Evolutionary conservation across 2,329 filamentous ascomycete species (phyloP), one percentile per base, ranked within the genome.

Genomic region (Samsoniella hepiali): DNA sequence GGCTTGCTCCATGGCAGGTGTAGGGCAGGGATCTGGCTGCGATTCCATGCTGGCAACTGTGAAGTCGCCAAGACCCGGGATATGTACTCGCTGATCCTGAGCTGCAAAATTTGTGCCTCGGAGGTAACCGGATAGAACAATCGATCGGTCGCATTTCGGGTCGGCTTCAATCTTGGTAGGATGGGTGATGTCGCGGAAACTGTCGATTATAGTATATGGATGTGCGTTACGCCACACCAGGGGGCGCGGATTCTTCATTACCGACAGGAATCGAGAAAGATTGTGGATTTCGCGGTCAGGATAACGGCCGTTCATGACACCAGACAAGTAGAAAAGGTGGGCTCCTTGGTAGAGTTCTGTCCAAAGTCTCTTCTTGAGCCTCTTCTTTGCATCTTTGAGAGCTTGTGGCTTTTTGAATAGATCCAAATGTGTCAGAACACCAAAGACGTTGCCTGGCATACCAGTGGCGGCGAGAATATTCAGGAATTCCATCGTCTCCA

Each of bases 401-500:
- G 91, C 89, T 70, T 96, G 93, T 63, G 95, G 94, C 72, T 97
- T 98, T 72, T 89, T 87, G 81, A 99, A 99, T 15, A 99, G 81
- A 74, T 99, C 95, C 65, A 99, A 82, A 80, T 99, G 96, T 17
- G 95, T 98, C 51, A 99, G 84, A 63, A 99, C 93, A 59, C 95
- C 95, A 73, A 99, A 98, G 44, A 99, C 93, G 71, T 99, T 99
- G 68, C 95, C 94, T 0, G 96, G 95, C 94, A 99, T 98, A 75
- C 95, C 95, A 36, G 91, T 96, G 2, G 92, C 87, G n/a, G 91
- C 90, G 58, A 99, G 81, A 22, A 97, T 88, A 70, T 97, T 98
- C 72, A 99, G 80, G 66, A 99, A 99, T 77, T 99, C 95, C 95
- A 99, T 99, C 0, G 95, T 99, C 82, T 99, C 95, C 95, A 99